Base-by-base conservation (phyloP, 805 yeast genomes). In the Wickerhamiella bombiphila region DNA sequence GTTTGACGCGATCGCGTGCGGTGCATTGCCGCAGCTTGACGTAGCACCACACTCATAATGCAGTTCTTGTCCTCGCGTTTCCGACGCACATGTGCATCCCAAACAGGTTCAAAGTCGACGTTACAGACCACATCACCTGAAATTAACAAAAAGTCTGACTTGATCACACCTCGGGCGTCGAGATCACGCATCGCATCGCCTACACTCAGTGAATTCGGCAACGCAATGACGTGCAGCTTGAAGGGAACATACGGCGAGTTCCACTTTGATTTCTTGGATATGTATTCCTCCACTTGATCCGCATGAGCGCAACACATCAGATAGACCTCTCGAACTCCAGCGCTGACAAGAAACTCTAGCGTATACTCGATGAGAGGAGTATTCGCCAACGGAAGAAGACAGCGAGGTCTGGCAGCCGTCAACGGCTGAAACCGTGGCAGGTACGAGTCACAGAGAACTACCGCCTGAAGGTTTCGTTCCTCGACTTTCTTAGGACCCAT, bases 161-260 rank as follows among this genome's bases (percentile, higher is more conserved):
- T 74, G 36, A 91, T 81, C 40, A 88, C 63, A 4, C 95, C 95
- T 49, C 94, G 68, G 43, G 81, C 76, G 57, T 91, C 98, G 41
- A 91, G 63, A 54, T 88, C 97, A 56, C 98, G 70, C 93, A 91
- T 81, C 16, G 94, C 93, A 60, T 91, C 98, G 47, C 98, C 98
- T 8, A 88, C 93, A 20, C 93, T 80, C 57, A 86, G 64, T 8
- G 91, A 76, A 56, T 88, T 95, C 34, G 83, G 72, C 18, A 93
- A 74, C 66, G 80, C 70, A 37, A 88, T 72, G 2, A 93, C 79
- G 34, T 74, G 71, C 32, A 91, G 69, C 39, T 71, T 70, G 57
- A 91, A 88, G 1, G 96, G 94, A 2, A 93, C 72, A 53, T 76
- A 72, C 5, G 59, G 41, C 4, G 50, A 34, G 34, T 47, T 49